phyloP scores from a whole-genome alignment of 441 rosid genomes.

The Kokia cookei region DNA sequence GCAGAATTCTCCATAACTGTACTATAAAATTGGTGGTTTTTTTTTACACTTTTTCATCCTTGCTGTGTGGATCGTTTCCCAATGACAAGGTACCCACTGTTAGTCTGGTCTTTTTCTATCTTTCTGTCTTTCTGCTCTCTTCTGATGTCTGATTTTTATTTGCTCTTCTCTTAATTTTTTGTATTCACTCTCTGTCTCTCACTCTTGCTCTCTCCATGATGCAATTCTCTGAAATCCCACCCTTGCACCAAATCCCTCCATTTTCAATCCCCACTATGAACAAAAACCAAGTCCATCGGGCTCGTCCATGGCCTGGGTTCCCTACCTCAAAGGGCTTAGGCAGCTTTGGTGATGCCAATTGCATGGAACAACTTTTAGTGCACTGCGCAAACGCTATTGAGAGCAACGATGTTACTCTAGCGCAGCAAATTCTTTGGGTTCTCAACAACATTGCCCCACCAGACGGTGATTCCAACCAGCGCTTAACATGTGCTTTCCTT shows the following conservation, averaged over 20 bases:
- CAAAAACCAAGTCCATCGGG: slow-evolving; percentile 31
- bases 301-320: slow-evolving; percentile 67
- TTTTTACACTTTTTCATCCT: background rate
- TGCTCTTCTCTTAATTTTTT: background rate
- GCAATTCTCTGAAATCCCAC: slow-evolving; percentile 61
- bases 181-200: slow-evolving; percentile 3
- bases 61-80: slow-evolving; percentile 37
- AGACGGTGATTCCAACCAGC: slow-evolving; percentile 85
- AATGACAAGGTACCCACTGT: slow-evolving; percentile 35
- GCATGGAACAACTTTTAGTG: slow-evolving; percentile 81
- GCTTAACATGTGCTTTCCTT: slow-evolving; percentile 62
- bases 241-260: slow-evolving; percentile 25
- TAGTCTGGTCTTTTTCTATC: slow-evolving; percentile 59
- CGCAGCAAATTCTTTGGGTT: slow-evolving; percentile 88
- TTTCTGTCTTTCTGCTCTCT: slow-evolving; percentile 20
- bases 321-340: slow-evolving; percentile 45
- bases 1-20: slow-evolving; percentile 27
- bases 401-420: slow-evolving; percentile 62
- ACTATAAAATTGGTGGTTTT: background rate
- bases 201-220: slow-evolving; percentile 29
- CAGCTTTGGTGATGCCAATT: slow-evolving; percentile 58
- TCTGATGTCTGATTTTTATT: slow-evolving; percentile 18
- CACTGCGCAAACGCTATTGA: slow-evolving; percentile 86
- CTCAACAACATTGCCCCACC: slow-evolving; percentile 78
- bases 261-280: slow-evolving; percentile 26